Evolutionary conservation across 2,329 filamentous ascomycete species (phyloP).

Genomic region (Penicillium polonicum): DNA sequence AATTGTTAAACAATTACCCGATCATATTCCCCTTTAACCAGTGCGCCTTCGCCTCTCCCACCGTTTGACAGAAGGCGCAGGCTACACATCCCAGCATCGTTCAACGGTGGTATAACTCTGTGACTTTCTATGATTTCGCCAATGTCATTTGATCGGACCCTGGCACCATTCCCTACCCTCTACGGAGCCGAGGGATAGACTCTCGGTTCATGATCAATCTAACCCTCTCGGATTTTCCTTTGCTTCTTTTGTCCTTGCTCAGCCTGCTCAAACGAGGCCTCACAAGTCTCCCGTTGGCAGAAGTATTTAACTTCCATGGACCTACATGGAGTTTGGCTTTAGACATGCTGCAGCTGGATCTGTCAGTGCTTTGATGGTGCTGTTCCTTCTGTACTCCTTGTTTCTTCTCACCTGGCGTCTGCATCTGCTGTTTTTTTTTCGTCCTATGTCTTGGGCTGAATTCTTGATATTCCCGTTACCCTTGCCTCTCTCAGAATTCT

Average conservation of each 20-base stretch:
- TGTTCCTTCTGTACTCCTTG: constrained; percentile 29
- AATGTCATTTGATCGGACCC: constrained; percentile 1
- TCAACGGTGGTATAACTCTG: constrained; percentile 8
- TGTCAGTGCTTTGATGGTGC: constrained; percentile 27
- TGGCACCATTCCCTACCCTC: constrained; percentile 3
- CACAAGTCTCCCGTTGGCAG: constrained; percentile 14
- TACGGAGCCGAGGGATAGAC: constrained; percentile 14
- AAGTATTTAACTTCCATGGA: constrained; percentile 19
- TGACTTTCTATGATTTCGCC: constrained; percentile 14
- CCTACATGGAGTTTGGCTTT: constrained; percentile 32
- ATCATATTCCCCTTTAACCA: neutral
- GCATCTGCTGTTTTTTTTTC: constrained; percentile 27
- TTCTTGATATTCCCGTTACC: constrained; percentile 27
- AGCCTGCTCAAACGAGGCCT: constrained; percentile 11
- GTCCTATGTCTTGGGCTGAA: constrained; percentile 27
- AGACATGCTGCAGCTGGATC: constrained; percentile 30
- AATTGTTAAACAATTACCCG: constrained; percentile 54
- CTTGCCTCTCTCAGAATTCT: constrained; percentile 20
- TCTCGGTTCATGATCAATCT: constrained; percentile 16
- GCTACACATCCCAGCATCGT: neutral
- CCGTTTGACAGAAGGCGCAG: neutral
- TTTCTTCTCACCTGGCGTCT: constrained; percentile 35
- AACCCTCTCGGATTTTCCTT: constrained; percentile 19
- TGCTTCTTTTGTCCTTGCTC: constrained; percentile 22
- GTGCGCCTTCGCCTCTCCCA: neutral